Base-by-base conservation (phyloP, 768 basidiomycete species). In the Hemileccinum impolitum region DNA sequence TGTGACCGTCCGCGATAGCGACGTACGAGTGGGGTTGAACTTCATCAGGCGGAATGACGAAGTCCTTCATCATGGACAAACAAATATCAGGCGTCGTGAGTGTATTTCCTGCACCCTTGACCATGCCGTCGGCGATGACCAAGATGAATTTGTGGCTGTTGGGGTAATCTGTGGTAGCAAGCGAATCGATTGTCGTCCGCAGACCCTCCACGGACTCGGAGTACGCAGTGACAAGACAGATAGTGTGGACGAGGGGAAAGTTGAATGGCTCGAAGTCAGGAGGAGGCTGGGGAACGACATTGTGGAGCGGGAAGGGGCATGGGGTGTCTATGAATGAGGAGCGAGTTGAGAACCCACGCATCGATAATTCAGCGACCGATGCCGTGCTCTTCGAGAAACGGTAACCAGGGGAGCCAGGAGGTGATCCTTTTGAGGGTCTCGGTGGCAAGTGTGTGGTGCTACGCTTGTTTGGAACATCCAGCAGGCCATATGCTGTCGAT, bases 1-100 rank as follows among this genome's bases (percentile, higher is more conserved):
- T 98, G 77, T 98, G 94, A n/a, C 96, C 96, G 63, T 99, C 95
- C 14, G 96, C 96, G 59, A 99, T 97, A 51, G 96, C 94, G 46
- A 98, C 94, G 62, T 98, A 99, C 23, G 93, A 95, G 58, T 95
- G 90, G 3, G 93, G 74, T 66, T 96, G 90, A 31, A 97, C 92
- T 44, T 97, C 92, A 18, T 84, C 74, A 0, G 84, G 79, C 0
- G 82, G 71, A 21, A 92, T 78, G 54, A 96, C 72, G 47, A 96
- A 82, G 36, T 97, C 94, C 71, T 87, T 94, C 96, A 99, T 99
- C 96, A 98, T 98, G 34, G 80, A 72, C 55, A 99, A 70, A 59
- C 86, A 85, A 57, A 99, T 97, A 59, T 98, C 93, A 18, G 95
- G 95, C 0, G 96, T 99, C 41, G 89, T 86, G 64, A 91, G 62